A percentile compares a stretch with the other conserved stretches of the same genome.
These are phyloP conservation scores for Beta lomatogona DNA, from an alignment of 179 eudicot species.

Conservation along the genomic window DNA sequence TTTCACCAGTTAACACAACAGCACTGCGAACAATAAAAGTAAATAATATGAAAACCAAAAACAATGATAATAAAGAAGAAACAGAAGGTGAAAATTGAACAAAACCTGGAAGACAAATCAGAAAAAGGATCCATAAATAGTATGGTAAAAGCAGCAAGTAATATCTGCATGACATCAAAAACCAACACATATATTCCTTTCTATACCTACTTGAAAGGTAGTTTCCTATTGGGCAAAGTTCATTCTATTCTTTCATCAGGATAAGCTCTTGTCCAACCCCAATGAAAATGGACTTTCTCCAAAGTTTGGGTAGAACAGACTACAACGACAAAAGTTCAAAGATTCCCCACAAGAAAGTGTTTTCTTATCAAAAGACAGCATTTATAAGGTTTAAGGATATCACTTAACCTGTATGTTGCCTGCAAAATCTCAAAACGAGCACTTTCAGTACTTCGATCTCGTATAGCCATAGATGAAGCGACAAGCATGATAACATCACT, in stretches of 20 bases:
- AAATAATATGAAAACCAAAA: neutral
- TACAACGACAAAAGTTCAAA: neutral
- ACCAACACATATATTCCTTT: neutral
- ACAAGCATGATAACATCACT: conserved; percentile 82
- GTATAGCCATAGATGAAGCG: conserved; percentile 73
- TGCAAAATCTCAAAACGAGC: conserved; percentile 91
- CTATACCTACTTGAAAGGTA: neutral
- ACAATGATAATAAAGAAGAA: neutral
- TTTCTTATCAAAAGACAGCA: neutral
- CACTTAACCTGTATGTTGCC: conserved; percentile 69
- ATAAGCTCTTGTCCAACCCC: neutral
- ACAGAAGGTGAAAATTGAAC: neutral
- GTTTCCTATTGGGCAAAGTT: neutral
- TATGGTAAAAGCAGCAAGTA: conserved; percentile 1
- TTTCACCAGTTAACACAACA: conserved; percentile 62
- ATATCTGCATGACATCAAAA: neutral
- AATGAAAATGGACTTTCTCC: conserved; percentile 10
- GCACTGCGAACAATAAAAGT: conserved; percentile 54
- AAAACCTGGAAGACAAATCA: neutral
- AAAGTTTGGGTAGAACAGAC: neutral
- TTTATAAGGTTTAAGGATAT: neutral
- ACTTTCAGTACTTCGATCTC: conserved; percentile 82
- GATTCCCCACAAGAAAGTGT: neutral
- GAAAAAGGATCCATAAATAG: neutral
- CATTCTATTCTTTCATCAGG: neutral